phyloP scores from a whole-genome alignment of 148 eudicot species.

The Fagopyrum tataricum region DNA sequence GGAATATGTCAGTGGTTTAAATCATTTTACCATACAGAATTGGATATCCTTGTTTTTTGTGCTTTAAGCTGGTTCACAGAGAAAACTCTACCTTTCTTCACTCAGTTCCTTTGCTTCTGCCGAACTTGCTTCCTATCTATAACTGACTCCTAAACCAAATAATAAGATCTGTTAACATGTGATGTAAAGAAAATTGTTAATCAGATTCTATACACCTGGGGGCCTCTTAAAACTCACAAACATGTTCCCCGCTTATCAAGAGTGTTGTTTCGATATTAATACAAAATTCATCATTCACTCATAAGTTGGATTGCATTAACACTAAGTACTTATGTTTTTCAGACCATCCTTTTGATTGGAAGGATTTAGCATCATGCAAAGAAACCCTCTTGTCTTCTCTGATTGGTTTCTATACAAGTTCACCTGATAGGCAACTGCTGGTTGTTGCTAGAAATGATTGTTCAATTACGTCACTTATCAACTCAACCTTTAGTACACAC shows the following conservation, averaged over 20 bases:
- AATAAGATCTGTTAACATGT: neutral
- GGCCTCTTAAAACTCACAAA: neutral
- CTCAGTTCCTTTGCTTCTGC: neutral
- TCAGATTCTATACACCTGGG: neutral
- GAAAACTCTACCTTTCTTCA: neutral
- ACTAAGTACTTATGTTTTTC: neutral
- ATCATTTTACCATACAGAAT: neutral
- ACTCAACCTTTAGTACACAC: neutral
- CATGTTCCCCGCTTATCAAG: neutral
- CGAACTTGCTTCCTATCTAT: neutral
- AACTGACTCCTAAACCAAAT: neutral
- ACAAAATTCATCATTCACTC: neutral
- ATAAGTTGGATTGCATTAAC: neutral
- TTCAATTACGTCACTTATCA: neutral
- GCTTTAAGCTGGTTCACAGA: constrained; percentile 1
- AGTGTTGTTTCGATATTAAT: neutral
- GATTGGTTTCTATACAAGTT: neutral
- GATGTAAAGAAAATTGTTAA: neutral
- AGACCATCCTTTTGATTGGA: neutral
- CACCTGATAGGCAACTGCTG: neutral
- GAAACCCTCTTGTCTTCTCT: neutral
- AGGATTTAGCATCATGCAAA: neutral
- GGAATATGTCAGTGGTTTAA: neutral
- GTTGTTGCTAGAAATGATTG: neutral
- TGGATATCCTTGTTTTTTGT: neutral